phyloP scores from a whole-genome alignment of 768 basidiomycete genomes.

The Trametes villosa region DNA sequence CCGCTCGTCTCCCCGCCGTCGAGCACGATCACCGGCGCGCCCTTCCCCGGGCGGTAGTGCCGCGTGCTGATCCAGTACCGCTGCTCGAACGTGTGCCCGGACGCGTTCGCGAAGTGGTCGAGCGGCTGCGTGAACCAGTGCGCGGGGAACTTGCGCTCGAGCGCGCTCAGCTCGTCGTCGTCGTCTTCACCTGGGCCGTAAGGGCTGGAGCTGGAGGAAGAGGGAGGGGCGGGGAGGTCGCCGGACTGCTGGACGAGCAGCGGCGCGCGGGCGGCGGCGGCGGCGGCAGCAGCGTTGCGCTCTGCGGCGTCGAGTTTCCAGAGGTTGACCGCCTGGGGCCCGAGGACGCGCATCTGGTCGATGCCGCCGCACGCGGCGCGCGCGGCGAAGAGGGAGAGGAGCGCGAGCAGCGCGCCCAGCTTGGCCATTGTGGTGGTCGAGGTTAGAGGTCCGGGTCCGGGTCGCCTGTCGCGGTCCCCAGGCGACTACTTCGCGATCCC shows the following conservation, averaged over 20 bases:
- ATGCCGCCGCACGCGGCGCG: conserved; percentile 11
- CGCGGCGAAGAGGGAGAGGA: conserved; percentile 6
- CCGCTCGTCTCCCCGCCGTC: conserved; percentile 96
- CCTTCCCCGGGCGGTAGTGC: conserved; percentile 70
- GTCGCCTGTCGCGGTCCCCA: no score
- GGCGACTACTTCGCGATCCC: no score
- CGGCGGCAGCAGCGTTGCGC: neutral
- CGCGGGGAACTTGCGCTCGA: conserved; percentile 49
- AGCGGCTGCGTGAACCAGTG: conserved; percentile 84
- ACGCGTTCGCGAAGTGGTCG: conserved; percentile 68
- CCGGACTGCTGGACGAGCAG: conserved; percentile 7
- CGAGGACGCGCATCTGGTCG: conserved; percentile 34
- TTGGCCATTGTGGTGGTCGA: conserved; percentile 1
- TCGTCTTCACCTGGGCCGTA: neutral
- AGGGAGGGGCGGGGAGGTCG: neutral
- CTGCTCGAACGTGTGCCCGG: conserved; percentile 72
- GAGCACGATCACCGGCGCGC: conserved; percentile 85
- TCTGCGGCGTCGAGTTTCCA: conserved; percentile 50
- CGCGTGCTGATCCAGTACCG: conserved; percentile 92
- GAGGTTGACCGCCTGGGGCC: conserved; percentile 67
- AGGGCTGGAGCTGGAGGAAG: neutral
- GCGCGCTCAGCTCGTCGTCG: neutral
- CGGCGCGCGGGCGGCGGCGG: neutral
- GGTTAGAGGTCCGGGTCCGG: neutral
- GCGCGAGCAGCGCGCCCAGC: neutral